Percentiles rank a stretch among this genome's conserved stretches.
Evolutionary conservation across 1,139 yeast species (phyloP).

Genomic region (Kazachstania sp.): DNA sequence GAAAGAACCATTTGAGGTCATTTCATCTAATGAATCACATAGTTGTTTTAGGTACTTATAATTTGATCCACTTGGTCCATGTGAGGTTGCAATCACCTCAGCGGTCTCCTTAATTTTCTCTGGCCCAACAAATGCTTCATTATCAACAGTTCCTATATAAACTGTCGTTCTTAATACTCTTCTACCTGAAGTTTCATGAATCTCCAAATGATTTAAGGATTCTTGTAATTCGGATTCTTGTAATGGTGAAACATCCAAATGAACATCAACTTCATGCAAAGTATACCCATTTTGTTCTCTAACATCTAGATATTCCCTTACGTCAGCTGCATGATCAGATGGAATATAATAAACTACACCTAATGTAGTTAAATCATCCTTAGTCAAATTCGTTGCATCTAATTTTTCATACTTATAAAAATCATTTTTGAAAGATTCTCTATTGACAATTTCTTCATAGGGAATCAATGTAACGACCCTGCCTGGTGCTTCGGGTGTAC

Average conservation of each 20-base stretch:
- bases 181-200: slow-evolving; percentile 33
- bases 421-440: slow-evolving; percentile 41
- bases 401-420: slow-evolving; percentile 17
- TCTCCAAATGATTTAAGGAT: slow-evolving; percentile 27
- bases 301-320: slow-evolving; percentile 60
- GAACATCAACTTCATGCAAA: slow-evolving; percentile 59
- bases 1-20: slow-evolving; percentile 5
- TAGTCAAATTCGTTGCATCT: slow-evolving; percentile 19
- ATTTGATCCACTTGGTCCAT: slow-evolving; percentile 80
- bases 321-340: slow-evolving; percentile 51
- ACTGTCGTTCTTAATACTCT: slow-evolving; percentile 51
- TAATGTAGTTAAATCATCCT: slow-evolving; percentile 52
- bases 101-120: slow-evolving; percentile 57
- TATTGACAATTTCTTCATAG: slow-evolving; percentile 41
- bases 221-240: slow-evolving; percentile 20
- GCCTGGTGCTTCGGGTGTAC: slow-evolving; percentile 79
- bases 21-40: slow-evolving; percentile 42
- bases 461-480: slow-evolving; percentile 76
- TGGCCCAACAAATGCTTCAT: slow-evolving; percentile 79
- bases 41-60: slow-evolving; percentile 57
- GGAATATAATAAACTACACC: slow-evolving; percentile 84
- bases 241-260: slow-evolving; percentile 35
- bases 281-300: slow-evolving; percentile 89
- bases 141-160: slow-evolving; percentile 70
- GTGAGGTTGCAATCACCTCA: slow-evolving; percentile 41